These are phyloP conservation scores for Beauveria caledonica DNA, from an alignment of 2,329 filamentous ascomycete genomes.

Conservation along the genomic window DNA sequence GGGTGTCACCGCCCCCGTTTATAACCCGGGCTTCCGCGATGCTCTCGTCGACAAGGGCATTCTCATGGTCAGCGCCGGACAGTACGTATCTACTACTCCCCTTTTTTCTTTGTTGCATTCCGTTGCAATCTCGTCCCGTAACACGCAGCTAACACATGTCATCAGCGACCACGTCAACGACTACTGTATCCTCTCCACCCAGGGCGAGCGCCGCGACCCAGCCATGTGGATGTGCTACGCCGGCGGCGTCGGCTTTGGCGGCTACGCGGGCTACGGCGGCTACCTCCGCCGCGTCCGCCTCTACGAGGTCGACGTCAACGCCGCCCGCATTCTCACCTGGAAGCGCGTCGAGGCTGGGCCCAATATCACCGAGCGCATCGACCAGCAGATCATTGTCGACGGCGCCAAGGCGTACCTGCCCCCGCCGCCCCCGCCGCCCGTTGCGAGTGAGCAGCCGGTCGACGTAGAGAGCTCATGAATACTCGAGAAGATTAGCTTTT, in stretches of 20 bases:
- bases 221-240: slow-evolving; percentile 98
- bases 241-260: slow-evolving; percentile 84
- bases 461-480: neutral
- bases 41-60: slow-evolving; percentile 80
- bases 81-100: slow-evolving; percentile 48
- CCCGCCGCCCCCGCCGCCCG: slow-evolving; percentile 16
- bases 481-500: no score
- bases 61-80: slow-evolving; percentile 81
- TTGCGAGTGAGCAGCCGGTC: slow-evolving; percentile 5
- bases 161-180: slow-evolving; percentile 87
- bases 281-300: slow-evolving; percentile 78
- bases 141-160: slow-evolving; percentile 16
- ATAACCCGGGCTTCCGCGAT: slow-evolving; percentile 89
- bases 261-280: slow-evolving; percentile 84
- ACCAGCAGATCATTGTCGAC: slow-evolving; percentile 60
- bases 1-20: slow-evolving; percentile 75
- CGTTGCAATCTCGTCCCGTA: neutral
- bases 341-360: slow-evolving; percentile 69
- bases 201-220: slow-evolving; percentile 41
- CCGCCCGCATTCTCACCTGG: slow-evolving; percentile 82
- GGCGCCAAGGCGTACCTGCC: slow-evolving; percentile 40
- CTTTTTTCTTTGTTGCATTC: neutral
- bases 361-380: slow-evolving; percentile 43
- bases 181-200: slow-evolving; percentile 68
- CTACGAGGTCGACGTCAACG: slow-evolving; percentile 90